A percentile compares a stretch with the other conserved stretches of the same genome.
Conservation (phyloP, 768 basidiomycete species). For the Auriscalpium orientale region DNA sequence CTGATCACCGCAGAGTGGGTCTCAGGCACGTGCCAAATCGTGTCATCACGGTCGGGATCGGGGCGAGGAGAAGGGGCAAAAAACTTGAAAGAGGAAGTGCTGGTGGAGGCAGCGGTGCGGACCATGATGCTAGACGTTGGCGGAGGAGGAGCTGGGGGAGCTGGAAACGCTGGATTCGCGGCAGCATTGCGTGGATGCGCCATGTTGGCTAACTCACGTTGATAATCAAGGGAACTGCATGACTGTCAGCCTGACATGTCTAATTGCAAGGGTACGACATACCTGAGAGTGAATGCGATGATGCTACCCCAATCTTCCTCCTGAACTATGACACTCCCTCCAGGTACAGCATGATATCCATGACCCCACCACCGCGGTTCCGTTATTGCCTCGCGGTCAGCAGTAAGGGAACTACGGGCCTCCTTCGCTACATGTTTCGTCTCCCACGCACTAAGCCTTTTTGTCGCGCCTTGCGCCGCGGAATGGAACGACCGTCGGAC, state of each 20-base stretch:
- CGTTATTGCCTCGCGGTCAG: constrained; percentile 16
- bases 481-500: constrained; percentile 51
- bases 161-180: not conserved
- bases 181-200: not conserved
- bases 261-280: constrained; percentile 6
- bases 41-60: constrained; percentile 55
- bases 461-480: constrained; percentile 44
- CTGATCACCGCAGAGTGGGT: constrained; percentile 50
- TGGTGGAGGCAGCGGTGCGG: constrained; percentile 17
- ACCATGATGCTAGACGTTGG: constrained; percentile 14
- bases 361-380: constrained; percentile 63
- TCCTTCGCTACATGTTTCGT: constrained; percentile 46
- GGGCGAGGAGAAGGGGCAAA: constrained; percentile 38
- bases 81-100: constrained; percentile 38
- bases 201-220: constrained; percentile 30
- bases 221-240: constrained; percentile 53
- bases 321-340: constrained; percentile 54
- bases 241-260: not conserved
- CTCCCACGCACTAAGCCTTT: constrained; percentile 55
- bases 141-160: constrained; percentile 1
- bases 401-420: constrained; percentile 7
- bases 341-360: constrained; percentile 58
- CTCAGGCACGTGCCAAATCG: constrained; percentile 56
- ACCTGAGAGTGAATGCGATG: constrained; percentile 72
- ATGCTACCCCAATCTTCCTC: constrained; percentile 76